Percentiles rank a stretch among this genome's conserved stretches.
These are phyloP conservation scores for Casuarina equisetifolia DNA, from an alignment of 306 rosid genomes.

Conservation along the genomic window DNA sequence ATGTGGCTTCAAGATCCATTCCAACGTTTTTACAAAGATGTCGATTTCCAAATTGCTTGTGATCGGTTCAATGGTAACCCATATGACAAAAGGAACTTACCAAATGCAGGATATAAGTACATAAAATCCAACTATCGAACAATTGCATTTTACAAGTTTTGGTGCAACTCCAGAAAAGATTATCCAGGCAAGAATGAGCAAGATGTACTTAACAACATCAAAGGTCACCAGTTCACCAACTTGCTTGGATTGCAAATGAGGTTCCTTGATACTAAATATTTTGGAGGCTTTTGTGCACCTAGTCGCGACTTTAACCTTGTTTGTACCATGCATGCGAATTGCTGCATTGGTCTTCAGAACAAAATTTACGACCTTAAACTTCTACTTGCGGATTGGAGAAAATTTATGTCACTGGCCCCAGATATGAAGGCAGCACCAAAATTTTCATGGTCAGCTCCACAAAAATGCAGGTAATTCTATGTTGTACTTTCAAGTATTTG, in stretches of 20 bases:
- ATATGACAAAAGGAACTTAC: conserved; percentile 31
- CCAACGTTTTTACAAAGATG: conserved; percentile 41
- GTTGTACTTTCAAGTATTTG: too few species aligned
- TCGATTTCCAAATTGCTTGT: conserved; percentile 83
- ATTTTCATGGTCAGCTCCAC: conserved; percentile 62
- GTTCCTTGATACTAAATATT: conserved; percentile 58
- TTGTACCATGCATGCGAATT: conserved; percentile 86
- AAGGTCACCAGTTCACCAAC: conserved; percentile 35
- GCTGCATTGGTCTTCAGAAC: conserved; percentile 71
- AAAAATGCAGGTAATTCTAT: conserved; percentile 54
- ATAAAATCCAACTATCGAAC: conserved; percentile 58
- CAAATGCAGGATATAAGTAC: conserved; percentile 78
- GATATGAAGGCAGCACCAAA: conserved; percentile 2
- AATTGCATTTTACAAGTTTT: conserved; percentile 60
- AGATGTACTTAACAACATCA: conserved; percentile 71
- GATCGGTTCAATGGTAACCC: conserved; percentile 53
- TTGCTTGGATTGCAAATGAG: conserved; percentile 42
- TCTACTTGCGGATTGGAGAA: conserved; percentile 77
- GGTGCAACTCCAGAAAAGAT: conserved; percentile 49
- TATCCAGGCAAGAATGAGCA: conserved; percentile 61
- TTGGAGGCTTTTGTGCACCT: conserved; percentile 76
- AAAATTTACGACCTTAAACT: conserved; percentile 67
- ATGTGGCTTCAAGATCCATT: conserved; percentile 93
- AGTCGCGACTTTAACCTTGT: conserved; percentile 45
- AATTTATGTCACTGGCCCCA: conserved; percentile 32